Base-by-base conservation (phyloP, 805 yeast genomes). In the Yarrowia sp. region DNA sequence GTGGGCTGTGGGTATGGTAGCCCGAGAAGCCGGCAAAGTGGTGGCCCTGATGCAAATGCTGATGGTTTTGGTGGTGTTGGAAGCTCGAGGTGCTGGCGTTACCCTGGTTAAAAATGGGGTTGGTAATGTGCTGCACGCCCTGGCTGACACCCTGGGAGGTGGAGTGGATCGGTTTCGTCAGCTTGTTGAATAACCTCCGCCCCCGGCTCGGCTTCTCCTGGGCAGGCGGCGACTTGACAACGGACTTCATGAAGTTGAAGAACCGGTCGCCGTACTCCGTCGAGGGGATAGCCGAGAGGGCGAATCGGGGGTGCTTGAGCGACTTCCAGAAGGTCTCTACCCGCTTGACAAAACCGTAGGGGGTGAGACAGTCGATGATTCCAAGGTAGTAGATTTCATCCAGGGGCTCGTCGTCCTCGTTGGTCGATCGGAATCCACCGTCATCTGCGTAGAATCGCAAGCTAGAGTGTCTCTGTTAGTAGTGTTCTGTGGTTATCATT, bases 321-420 rank as follows among this genome's bases (percentile, higher is more conserved):
- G 61, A 50, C 52, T 65, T 65, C 87, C 92, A 89, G 71, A 91
- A 85, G 0, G 98, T 94, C 76, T 95, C 99, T 56, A 92, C 77
- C 71, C 85, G 84, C 77, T 95, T 95, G 72, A 87, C 80, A 26
- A 88, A 78, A 15, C 75, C 75, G 69, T 79, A 79, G 9, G 75
- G 86, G 0, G 99, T 95, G 72, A 95, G 81, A 78, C 97, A 94
- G 76, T 95, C 99, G 72, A 95, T 95, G 46, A 95, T 89, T 9
- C 99, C 99, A 73, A 95, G 80, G 75, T 93, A 95, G 79, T 95
- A 95, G 8, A 94, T 85, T 68, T 89, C 85, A 40, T 86, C 82
- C 43, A 85, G 75, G 32, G 91, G 90, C 58, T 85, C 83, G 75
- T 89, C 83, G 41, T 83, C 73, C 67, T 82, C 87, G 74, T 88